Percentiles rank a stretch among this genome's conserved stretches.
Conservation (phyloP, 2,329 filamentous ascomycete genomes). For the Penicillium vulpinum region DNA sequence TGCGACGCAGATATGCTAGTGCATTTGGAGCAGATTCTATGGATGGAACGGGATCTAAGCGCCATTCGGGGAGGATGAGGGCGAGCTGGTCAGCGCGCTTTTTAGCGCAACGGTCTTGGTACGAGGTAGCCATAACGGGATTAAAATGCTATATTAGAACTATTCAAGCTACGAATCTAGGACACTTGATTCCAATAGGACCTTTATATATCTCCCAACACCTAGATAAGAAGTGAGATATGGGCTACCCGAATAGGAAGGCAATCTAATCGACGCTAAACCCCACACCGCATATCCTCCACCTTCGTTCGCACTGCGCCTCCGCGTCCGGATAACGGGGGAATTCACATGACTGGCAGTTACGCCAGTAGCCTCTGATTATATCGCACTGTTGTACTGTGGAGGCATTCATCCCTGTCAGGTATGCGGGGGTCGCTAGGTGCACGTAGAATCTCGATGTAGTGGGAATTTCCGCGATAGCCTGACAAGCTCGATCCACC, state of each 20-base stretch:
- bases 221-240: constrained; percentile 22
- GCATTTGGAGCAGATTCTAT: constrained; percentile 22
- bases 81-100: constrained; percentile 25
- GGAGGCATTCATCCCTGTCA: constrained; percentile 41
- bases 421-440: constrained; percentile 40
- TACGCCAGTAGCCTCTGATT: constrained; percentile 42
- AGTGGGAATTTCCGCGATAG: constrained; percentile 33
- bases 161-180: not conserved
- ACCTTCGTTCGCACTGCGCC: constrained; percentile 37
- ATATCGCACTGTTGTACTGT: constrained; percentile 35
- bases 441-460: constrained; percentile 44
- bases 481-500: constrained; percentile 38
- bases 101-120: constrained; percentile 25
- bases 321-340: constrained; percentile 39
- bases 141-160: not conserved
- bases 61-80: constrained; percentile 27
- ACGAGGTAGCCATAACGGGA: constrained; percentile 11
- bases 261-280: constrained; percentile 15
- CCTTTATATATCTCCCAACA: not conserved
- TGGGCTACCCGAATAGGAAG: constrained; percentile 27
- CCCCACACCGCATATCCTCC: constrained; percentile 30
- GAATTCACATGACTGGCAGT: constrained; percentile 40
- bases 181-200: not conserved
- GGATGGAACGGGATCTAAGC: constrained; percentile 23
- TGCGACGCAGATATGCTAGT: constrained; percentile 17